A percentile compares a stretch with the other conserved stretches of the same genome.
Conservation (phyloP, 306 rosid genomes). For the Phaseolus lunatus region DNA sequence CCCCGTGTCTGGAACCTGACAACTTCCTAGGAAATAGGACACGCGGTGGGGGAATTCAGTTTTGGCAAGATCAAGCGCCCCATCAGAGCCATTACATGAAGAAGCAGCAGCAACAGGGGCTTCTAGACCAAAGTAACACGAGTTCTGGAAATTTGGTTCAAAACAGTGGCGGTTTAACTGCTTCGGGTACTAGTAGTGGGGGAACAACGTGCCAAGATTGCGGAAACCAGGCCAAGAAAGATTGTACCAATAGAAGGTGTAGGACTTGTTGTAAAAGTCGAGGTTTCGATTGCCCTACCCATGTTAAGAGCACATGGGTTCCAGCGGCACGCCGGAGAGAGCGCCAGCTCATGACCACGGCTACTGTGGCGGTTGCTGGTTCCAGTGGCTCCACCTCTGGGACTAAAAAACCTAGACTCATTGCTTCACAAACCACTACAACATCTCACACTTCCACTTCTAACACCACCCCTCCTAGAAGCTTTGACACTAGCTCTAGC, state of each 20-base stretch:
- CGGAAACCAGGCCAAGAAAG: constrained; percentile 97
- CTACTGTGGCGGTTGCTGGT: constrained; percentile 49
- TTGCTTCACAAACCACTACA: constrained; percentile 74
- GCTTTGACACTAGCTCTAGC: constrained; percentile 91
- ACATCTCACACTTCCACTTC: constrained; percentile 92
- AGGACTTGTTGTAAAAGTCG: constrained; percentile 96
- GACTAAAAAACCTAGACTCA: constrained; percentile 81
- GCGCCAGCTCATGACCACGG: constrained; percentile 59
- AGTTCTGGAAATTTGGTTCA: constrained; percentile 48
- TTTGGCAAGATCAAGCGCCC: constrained; percentile 73
- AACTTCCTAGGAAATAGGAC: constrained; percentile 35
- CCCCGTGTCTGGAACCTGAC: constrained; percentile 58
- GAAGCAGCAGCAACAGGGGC: constrained; percentile 41
- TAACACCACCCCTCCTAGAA: constrained; percentile 92
- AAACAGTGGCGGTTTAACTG: constrained; percentile 46
- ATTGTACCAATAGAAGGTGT: constrained; percentile 80
- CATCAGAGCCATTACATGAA: constrained; percentile 59
- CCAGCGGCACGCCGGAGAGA: constrained; percentile 91
- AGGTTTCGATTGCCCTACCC: constrained; percentile 87
- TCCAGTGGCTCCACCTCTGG: constrained; percentile 80
- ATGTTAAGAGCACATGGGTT: constrained; percentile 97
- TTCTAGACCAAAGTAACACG: constrained; percentile 44
- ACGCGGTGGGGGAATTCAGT: constrained; percentile 72
- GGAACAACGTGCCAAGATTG: constrained; percentile 87
- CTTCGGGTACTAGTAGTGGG: constrained; percentile 43